A percentile compares a stretch with the other conserved stretches of the same genome.
Conservation (phyloP, 2,329 filamentous ascomycete genomes). For the Pyrenochaeta sp. region DNA sequence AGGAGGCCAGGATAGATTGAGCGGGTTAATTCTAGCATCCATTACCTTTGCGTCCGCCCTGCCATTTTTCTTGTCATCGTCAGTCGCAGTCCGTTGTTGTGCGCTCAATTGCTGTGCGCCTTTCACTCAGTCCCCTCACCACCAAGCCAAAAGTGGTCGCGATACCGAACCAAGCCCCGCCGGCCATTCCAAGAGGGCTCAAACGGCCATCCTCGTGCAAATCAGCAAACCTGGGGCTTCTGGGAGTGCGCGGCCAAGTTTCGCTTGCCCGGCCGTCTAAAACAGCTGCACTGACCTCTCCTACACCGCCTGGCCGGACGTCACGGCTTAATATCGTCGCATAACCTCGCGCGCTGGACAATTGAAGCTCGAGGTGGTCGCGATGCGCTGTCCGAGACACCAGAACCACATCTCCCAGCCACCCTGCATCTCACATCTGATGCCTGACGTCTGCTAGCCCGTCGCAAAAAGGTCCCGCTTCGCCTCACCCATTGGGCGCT, state of each 20-base stretch:
- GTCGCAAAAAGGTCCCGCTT: slow-evolving; percentile 40
- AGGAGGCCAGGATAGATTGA: slow-evolving; percentile 41
- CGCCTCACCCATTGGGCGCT: slow-evolving; percentile 39
- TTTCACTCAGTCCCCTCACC: slow-evolving; percentile 31
- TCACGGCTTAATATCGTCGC: slow-evolving; percentile 46
- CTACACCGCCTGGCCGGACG: slow-evolving; percentile 50
- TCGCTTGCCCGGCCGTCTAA: slow-evolving; percentile 38
- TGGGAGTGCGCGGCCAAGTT: slow-evolving; percentile 28
- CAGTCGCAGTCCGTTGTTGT: slow-evolving; percentile 9
- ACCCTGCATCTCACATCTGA: slow-evolving; percentile 38
- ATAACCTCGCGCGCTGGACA: slow-evolving; percentile 37
- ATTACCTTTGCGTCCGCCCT: slow-evolving; percentile 36
- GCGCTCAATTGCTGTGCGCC: slow-evolving; percentile 17
- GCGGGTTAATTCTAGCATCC: slow-evolving; percentile 45
- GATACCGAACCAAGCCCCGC: slow-evolving; percentile 19
- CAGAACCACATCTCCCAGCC: slow-evolving; percentile 42
- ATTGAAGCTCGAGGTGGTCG: slow-evolving; percentile 43
- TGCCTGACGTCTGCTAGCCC: slow-evolving; percentile 47
- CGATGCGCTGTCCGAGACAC: slow-evolving; percentile 49
- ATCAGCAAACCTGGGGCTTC: slow-evolving; percentile 21
- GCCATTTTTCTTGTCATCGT: slow-evolving; percentile 26
- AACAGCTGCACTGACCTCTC: slow-evolving; percentile 49
- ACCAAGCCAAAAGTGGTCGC: slow-evolving; percentile 22
- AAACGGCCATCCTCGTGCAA: slow-evolving; percentile 24
- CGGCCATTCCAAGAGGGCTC: slow-evolving; percentile 12